Evolutionary conservation across 345 rosid species (phyloP).

Genomic region (Mercurialis annua): DNA sequence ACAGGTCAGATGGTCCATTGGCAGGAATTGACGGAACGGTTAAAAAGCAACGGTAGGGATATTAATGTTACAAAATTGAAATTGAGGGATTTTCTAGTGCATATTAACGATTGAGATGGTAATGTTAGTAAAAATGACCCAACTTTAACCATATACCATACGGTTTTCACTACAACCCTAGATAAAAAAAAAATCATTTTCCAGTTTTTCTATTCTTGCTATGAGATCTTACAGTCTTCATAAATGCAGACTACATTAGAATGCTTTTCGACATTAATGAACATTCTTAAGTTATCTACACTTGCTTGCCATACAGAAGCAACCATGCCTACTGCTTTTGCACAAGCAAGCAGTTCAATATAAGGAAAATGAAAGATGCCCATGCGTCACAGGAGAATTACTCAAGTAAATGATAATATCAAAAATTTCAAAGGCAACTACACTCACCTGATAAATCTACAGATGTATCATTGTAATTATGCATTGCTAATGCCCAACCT

Average conservation of each 20-base stretch:
- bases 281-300: neutral
- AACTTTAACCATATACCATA: neutral
- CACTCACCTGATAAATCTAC: conserved; percentile 73
- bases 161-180: neutral
- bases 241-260: neutral
- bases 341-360: conserved; percentile 2
- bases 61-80: too few species aligned
- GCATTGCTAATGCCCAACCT: conserved; percentile 72
- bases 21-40: too few species aligned
- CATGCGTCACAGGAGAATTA: neutral
- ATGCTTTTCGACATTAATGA: neutral
- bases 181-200: neutral
- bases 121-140: too few species aligned
- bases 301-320: neutral
- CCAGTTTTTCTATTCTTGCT: neutral
- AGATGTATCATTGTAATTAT: conserved; percentile 44
- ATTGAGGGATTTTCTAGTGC: too few species aligned
- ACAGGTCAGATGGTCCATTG: too few species aligned
- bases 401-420: neutral
- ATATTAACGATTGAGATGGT: too few species aligned
- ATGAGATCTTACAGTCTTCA: neutral
- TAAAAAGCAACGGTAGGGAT: too few species aligned
- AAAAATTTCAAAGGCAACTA: conserved; percentile 9
- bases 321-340: neutral
- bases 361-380: neutral